These are phyloP conservation scores for Gossypium mustelinum DNA, from an alignment of 345 rosid genomes.

Conservation along the genomic window DNA sequence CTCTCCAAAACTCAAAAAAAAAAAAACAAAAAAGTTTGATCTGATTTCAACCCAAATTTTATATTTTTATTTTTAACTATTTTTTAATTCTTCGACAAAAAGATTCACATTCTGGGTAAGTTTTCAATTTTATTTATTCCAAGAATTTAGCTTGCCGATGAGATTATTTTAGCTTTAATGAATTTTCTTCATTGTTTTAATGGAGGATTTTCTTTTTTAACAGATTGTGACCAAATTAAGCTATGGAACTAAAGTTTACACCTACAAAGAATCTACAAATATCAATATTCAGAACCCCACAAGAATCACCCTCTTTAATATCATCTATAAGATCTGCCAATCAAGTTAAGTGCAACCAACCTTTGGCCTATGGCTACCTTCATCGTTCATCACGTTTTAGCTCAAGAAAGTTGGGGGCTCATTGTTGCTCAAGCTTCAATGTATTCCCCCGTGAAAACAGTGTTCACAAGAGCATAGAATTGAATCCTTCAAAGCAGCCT, in stretches of 20 bases:
- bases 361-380: neutral
- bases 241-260: conserved; percentile 32
- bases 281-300: conserved; percentile 12
- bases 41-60: too few species aligned
- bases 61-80: too few species aligned
- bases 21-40: too few species aligned
- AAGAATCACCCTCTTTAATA: neutral
- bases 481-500: conserved; percentile 14
- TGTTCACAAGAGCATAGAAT: neutral
- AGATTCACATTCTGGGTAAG: too few species aligned
- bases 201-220: neutral
- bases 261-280: conserved; percentile 19
- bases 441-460: conserved; percentile 9
- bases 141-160: too few species aligned
- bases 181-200: neutral
- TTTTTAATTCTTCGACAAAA: too few species aligned
- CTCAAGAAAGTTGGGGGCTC: conserved; percentile 17
- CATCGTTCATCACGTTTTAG: conserved; percentile 18
- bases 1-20: too few species aligned
- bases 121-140: too few species aligned
- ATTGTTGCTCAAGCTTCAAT: conserved; percentile 19
- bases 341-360: neutral
- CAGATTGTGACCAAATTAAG: neutral
- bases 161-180: too few species aligned
- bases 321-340: conserved; percentile 5